A percentile compares a stretch with the other conserved stretches of the same genome.
phyloP scores from a whole-genome alignment of 2,329 filamentous ascomycete species.

The Cadophora malorum region DNA sequence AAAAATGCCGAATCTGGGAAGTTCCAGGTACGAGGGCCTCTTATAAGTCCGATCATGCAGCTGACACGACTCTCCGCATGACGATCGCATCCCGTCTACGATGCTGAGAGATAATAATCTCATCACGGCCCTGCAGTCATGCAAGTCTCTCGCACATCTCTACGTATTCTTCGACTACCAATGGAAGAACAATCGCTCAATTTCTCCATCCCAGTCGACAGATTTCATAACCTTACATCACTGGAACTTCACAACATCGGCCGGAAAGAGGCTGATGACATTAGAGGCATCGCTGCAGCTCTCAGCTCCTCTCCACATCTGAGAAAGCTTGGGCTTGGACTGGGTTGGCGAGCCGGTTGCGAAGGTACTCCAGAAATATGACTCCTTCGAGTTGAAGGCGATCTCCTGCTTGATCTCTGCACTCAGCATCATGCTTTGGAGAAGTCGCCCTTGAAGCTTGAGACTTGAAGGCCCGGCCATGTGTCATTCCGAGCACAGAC shows the following conservation, averaged over 20 bases:
- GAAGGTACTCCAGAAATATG: not conserved
- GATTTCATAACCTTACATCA: not conserved
- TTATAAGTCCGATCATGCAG: slow-evolving; percentile 9
- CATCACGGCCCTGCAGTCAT: not conserved
- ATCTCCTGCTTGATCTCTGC: not conserved
- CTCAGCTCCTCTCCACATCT: not conserved
- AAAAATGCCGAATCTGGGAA: not conserved
- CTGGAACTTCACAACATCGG: not conserved
- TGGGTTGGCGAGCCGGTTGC: not conserved
- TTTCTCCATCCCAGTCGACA: not conserved
- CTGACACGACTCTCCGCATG: slow-evolving; percentile 10
- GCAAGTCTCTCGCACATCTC: not conserved
- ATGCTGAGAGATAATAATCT: slow-evolving; percentile 22
- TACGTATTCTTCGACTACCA: not conserved
- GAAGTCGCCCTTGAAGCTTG: not conserved
- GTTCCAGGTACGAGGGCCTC: too few species aligned
- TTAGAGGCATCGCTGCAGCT: not conserved
- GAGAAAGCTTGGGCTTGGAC: not conserved
- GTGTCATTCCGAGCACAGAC: not conserved
- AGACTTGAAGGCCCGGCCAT: not conserved
- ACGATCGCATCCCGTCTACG: slow-evolving; percentile 13
- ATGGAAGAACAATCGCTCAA: not conserved
- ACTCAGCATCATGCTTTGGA: not conserved
- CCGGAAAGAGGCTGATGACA: not conserved
- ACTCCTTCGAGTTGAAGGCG: not conserved